phyloP scores from a whole-genome alignment of 768 basidiomycete species.

The Tricholoma terreum region DNA sequence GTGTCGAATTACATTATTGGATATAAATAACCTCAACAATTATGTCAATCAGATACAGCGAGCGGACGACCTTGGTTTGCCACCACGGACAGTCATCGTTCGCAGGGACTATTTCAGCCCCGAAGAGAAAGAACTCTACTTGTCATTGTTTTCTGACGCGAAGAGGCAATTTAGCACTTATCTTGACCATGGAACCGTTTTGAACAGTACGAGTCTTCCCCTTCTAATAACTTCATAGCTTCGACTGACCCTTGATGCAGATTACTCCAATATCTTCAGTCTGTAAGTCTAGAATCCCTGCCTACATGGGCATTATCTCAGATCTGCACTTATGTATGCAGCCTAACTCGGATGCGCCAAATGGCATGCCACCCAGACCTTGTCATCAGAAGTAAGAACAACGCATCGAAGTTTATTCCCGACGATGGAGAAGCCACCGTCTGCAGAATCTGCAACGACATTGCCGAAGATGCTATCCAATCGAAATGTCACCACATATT shows the following conservation, averaged over 20 bases:
- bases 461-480: conserved; percentile 96
- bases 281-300: conserved; percentile 42
- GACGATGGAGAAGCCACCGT: conserved; percentile 69
- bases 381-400: conserved; percentile 84
- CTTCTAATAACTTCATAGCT: not conserved
- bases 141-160: conserved; percentile 88
- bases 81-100: conserved; percentile 87
- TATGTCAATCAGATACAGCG: conserved; percentile 65
- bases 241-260: conserved; percentile 31
- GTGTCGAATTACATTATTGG: not conserved
- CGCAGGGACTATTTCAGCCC: conserved; percentile 91
- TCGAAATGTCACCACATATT: conserved; percentile 93
- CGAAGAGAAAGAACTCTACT: conserved; percentile 94
- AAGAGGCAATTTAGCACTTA: conserved; percentile 91
- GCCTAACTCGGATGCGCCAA: conserved; percentile 93
- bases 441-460: conserved; percentile 94
- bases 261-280: conserved; percentile 89
- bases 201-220: conserved; percentile 70
- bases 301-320: not conserved
- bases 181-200: conserved; percentile 82
- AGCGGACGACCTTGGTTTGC: conserved; percentile 94
- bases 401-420: conserved; percentile 54
- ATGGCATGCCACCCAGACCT: conserved; percentile 96
- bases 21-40: not conserved
- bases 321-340: conserved; percentile 26